phyloP scores from a whole-genome alignment of 2,329 filamentous ascomycete genomes.

The Trichoderma sp. region DNA sequence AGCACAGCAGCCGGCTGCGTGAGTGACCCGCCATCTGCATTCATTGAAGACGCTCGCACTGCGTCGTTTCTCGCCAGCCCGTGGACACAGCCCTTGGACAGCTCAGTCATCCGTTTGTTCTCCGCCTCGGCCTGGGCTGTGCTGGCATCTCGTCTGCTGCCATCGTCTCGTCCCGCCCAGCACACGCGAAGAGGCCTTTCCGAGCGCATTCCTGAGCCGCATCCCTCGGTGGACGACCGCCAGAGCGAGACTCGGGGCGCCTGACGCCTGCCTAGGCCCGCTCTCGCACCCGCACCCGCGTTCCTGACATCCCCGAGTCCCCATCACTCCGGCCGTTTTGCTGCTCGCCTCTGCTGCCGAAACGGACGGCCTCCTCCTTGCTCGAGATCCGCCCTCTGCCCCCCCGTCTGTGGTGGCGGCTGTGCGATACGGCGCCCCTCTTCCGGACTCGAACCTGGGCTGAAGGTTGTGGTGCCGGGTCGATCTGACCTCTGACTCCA shows the following conservation, averaged over 20 bases:
- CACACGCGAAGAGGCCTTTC: constrained; percentile 19
- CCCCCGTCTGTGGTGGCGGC: constrained; percentile 7
- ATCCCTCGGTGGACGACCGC: not conserved
- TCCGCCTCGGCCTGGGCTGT: constrained; percentile 13
- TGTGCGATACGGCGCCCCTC: constrained; percentile 18
- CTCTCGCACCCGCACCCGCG: constrained; percentile 19
- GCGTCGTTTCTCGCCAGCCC: constrained; percentile 6
- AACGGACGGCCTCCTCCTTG: constrained; percentile 8
- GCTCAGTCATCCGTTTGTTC: not conserved
- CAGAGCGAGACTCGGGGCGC: constrained; percentile 11
- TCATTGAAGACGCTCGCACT: constrained; percentile 7
- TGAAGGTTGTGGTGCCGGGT: constrained; percentile 14
- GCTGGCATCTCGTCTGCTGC: constrained; percentile 13
- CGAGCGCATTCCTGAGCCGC: constrained; percentile 14
- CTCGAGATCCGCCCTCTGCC: constrained; percentile 16
- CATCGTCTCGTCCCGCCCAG: not conserved
- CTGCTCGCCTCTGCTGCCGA: constrained; percentile 13
- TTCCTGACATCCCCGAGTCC: constrained; percentile 15
- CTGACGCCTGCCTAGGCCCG: constrained; percentile 19
- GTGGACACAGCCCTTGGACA: not conserved
- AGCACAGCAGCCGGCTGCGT: constrained; percentile 20
- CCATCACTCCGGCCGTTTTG: constrained; percentile 17
- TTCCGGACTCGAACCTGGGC: constrained; percentile 9
- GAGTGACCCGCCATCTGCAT: constrained; percentile 22
- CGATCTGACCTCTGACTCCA: constrained; percentile 22